Percentiles rank a stretch among this genome's conserved stretches.
Evolutionary conservation across 129 eudicot species (phyloP).

Genomic region (Kitagawia praeruptora): DNA sequence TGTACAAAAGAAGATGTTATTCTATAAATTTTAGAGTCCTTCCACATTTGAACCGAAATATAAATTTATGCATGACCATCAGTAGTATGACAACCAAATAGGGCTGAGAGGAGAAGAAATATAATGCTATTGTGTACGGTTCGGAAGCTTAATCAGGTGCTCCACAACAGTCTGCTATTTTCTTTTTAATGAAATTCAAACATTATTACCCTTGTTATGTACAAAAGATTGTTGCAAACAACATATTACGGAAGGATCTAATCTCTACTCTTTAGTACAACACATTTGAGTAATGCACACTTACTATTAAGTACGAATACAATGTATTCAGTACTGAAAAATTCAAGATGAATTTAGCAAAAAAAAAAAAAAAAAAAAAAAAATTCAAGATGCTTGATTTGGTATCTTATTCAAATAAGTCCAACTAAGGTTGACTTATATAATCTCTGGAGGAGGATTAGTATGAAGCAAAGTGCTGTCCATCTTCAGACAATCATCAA

Average conservation of each 20-base stretch:
- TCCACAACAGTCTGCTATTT: neutral
- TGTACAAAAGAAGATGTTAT: neutral
- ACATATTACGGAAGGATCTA: neutral
- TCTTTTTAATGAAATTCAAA: neutral
- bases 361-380: too few relatives aligned
- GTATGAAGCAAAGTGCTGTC: neutral
- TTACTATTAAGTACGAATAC: neutral
- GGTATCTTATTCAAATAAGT: neutral
- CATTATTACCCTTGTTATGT: neutral
- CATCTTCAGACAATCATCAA: neutral
- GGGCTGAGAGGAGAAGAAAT: neutral
- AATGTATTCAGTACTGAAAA: neutral
- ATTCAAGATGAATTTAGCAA: too few relatives aligned
- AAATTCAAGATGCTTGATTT: neutral
- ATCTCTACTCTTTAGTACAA: neutral
- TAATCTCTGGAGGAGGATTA: neutral
- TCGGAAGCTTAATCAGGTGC: neutral
- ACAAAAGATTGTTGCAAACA: neutral
- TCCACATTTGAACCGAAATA: neutral
- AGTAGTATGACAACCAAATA: too few relatives aligned
- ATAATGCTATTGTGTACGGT: neutral
- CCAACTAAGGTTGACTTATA: neutral
- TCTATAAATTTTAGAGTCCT: neutral
- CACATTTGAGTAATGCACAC: neutral
- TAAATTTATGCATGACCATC: neutral